Percentiles rank a stretch among this genome's conserved stretches.
Conservation (phyloP, 768 basidiomycete genomes). For the Naganishia onofrii region DNA sequence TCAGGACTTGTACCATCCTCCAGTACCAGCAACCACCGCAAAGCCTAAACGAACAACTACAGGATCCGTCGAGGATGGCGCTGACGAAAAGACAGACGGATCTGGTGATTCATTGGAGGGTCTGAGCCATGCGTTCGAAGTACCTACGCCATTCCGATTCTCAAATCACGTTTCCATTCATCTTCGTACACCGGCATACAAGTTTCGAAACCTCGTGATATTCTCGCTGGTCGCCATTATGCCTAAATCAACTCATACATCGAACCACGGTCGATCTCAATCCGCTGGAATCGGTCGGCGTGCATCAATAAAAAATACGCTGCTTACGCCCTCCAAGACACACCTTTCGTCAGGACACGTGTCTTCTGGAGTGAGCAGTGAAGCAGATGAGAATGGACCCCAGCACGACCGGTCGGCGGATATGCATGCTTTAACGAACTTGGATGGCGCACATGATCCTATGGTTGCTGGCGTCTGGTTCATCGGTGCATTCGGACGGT, state of each 20-base stretch:
- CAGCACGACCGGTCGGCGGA: slow-evolving; percentile 16
- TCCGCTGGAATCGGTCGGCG: slow-evolving; percentile 53
- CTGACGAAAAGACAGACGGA: slow-evolving; percentile 6
- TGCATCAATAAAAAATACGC: slow-evolving; percentile 51
- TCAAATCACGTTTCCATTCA: slow-evolving; percentile 88
- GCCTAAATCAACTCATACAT: slow-evolving; percentile 60
- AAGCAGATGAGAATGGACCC: slow-evolving; percentile 31
- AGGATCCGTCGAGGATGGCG: slow-evolving; percentile 22
- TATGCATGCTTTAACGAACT: slow-evolving; percentile 2
- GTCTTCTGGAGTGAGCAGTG: slow-evolving; percentile 8
- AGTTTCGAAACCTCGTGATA: slow-evolving; percentile 79
- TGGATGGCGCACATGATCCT: slow-evolving; percentile 26
- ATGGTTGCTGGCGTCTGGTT: slow-evolving; percentile 69
- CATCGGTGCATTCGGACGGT: slow-evolving; percentile 82
- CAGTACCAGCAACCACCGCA: neutral
- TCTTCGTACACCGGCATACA: slow-evolving; percentile 83
- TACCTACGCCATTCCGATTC: slow-evolving; percentile 60
- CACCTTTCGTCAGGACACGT: neutral
- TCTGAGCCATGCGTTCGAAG: neutral
- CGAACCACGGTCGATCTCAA: slow-evolving; percentile 51
- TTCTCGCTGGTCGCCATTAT: slow-evolving; percentile 70
- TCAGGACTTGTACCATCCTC: slow-evolving; percentile 70
- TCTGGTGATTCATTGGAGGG: neutral
- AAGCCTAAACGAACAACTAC: slow-evolving; percentile 55
- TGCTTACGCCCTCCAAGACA: slow-evolving; percentile 8